phyloP scores from a whole-genome alignment of 257 asterid genomes.

The Thymus quinquecostatus region DNA sequence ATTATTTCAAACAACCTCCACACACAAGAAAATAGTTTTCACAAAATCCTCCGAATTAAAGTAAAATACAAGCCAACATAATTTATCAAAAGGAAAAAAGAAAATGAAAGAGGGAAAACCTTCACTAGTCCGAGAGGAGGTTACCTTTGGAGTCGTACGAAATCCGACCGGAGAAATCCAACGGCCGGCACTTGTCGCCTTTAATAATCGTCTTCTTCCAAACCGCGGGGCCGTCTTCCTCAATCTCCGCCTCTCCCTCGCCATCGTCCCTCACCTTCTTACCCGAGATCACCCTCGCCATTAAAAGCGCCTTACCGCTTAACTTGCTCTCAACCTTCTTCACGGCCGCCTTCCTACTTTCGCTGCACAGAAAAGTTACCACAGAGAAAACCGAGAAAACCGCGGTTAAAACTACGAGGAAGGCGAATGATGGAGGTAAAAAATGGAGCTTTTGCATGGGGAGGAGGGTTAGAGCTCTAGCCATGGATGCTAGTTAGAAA shows the following conservation, averaged over 20 bases:
- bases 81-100: too few species aligned
- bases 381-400: slow-evolving; percentile 34
- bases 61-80: too few species aligned
- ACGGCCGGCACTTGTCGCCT: slow-evolving; percentile 68
- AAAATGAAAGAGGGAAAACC: not conserved
- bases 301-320: slow-evolving; percentile 47
- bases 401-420: slow-evolving; percentile 31
- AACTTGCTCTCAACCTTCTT: slow-evolving; percentile 22
- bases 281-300: slow-evolving; percentile 45
- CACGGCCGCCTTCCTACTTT: slow-evolving; percentile 20
- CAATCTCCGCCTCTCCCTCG: slow-evolving; percentile 13
- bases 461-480: slow-evolving; percentile 23
- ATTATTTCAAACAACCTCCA: too few species aligned
- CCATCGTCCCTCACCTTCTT: slow-evolving; percentile 42
- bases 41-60: too few species aligned
- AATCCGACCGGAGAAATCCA: slow-evolving; percentile 64
- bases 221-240: slow-evolving; percentile 41
- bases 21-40: too few species aligned
- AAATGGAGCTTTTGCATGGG: slow-evolving; percentile 23
- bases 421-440: slow-evolving; percentile 31
- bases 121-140: slow-evolving; percentile 39
- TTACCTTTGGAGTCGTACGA: slow-evolving; percentile 60
- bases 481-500: slow-evolving; percentile 27
- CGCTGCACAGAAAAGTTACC: slow-evolving; percentile 44
- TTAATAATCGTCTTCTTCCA: slow-evolving; percentile 70